Percentiles rank a stretch among this genome's conserved stretches.
Evolutionary conservation across 371 early-diverging fungal species (phyloP).

Genomic region (Rhizopus delemar): DNA sequence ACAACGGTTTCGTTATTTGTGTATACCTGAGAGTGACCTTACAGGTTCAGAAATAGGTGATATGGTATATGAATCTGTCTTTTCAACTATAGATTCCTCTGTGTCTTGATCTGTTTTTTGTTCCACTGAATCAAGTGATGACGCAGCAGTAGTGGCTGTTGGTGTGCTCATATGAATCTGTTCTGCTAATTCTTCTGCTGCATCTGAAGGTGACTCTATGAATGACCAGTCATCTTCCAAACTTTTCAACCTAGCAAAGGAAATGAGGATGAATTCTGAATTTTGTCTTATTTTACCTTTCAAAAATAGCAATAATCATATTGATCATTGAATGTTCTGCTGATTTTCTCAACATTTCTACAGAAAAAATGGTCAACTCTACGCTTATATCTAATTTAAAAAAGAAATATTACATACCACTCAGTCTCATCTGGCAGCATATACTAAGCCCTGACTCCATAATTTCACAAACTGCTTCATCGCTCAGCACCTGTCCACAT

Average conservation of each 20-base stretch:
- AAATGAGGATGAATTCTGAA: background rate
- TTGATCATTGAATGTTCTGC: conserved; percentile 82
- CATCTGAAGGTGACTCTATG: conserved; percentile 27
- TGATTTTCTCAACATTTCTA: conserved; percentile 77
- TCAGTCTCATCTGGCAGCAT: conserved; percentile 90
- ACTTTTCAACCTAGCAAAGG: conserved; percentile 24
- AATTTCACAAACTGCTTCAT: conserved; percentile 94
- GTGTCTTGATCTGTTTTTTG: conserved; percentile 14
- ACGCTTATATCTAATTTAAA: conserved; percentile 3
- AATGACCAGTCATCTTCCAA: conserved; percentile 52
- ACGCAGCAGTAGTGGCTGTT: background rate
- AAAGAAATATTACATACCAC: conserved; percentile 58
- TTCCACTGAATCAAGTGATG: conserved; percentile 7
- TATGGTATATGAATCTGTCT: background rate
- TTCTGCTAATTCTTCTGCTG: background rate
- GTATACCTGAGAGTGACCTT: background rate
- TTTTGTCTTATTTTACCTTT: conserved; percentile 41
- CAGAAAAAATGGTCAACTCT: background rate
- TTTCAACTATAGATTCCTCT: background rate
- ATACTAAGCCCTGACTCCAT: conserved; percentile 95
- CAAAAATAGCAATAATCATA: conserved; percentile 74
- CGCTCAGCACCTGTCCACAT: conserved; percentile 72
- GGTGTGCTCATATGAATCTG: conserved; percentile 1
- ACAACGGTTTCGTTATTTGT: background rate
- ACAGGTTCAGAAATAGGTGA: background rate